phyloP scores from a whole-genome alignment of 352 stramenopile species.

The Thalassiosira ordinaria region DNA sequence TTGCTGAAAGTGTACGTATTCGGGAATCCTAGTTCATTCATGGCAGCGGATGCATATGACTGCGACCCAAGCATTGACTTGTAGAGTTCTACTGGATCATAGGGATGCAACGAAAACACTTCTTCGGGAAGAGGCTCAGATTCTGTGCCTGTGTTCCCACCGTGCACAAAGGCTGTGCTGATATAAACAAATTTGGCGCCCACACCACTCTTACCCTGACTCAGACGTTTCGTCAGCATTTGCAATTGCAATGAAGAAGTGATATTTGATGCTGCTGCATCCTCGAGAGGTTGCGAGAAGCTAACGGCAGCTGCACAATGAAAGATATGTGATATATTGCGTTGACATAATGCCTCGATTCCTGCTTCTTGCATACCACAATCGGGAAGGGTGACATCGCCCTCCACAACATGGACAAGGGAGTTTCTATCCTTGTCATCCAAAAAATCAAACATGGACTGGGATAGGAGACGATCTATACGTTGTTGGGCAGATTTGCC shows the following conservation, averaged over 20 bases:
- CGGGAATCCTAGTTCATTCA: constrained; percentile 82
- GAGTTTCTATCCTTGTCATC: constrained; percentile 59
- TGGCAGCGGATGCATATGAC: constrained; percentile 80
- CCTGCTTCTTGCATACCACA: constrained; percentile 62
- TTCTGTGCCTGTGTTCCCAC: constrained; percentile 64
- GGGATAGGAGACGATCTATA: constrained; percentile 60
- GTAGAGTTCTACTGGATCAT: constrained; percentile 75
- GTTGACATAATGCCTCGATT: constrained; percentile 45
- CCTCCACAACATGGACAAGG: constrained; percentile 75
- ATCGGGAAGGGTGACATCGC: constrained; percentile 68
- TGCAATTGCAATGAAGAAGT: constrained; percentile 78
- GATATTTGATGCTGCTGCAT: constrained; percentile 81
- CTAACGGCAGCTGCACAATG: constrained; percentile 84
- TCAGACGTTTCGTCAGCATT: constrained; percentile 74
- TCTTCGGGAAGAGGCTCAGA: constrained; percentile 62
- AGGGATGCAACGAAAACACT: constrained; percentile 64
- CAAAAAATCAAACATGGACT: constrained; percentile 79
- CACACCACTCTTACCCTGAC: constrained; percentile 15
- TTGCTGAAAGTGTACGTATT: constrained; percentile 89
- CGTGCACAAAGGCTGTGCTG: constrained; percentile 86
- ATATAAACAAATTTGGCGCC: constrained; percentile 80
- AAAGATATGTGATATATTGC: constrained; percentile 79
- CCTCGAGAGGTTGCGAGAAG: constrained; percentile 79
- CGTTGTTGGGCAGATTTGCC: constrained; percentile 56
- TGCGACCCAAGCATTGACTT: constrained; percentile 81